Percentiles rank a stretch among this genome's conserved stretches.
Evolutionary conservation across 345 rosid genomes (phyloP).

Genomic region (Lumnitzera racemosa): DNA sequence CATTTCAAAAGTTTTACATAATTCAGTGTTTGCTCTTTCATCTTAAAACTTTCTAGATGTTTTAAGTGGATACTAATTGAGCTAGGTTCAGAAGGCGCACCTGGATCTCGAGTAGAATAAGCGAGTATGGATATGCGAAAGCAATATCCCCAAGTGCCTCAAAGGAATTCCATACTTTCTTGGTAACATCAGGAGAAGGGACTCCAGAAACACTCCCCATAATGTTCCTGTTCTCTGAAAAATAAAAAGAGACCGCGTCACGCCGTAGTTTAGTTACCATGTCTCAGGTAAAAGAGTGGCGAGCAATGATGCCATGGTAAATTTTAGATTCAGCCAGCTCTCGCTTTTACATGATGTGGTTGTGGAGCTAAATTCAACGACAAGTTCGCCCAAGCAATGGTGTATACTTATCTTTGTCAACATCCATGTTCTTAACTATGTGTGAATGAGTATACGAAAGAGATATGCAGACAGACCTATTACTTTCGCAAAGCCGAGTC

Average conservation of each 20-base stretch:
- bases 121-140: conserved; percentile 50
- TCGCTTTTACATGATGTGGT: too few species aligned
- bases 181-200: conserved; percentile 19
- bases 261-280: too few species aligned
- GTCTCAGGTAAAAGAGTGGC: too few species aligned
- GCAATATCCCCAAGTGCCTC: conserved; percentile 61
- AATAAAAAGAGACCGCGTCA: too few species aligned
- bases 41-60: not conserved
- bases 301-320: too few species aligned
- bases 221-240: conserved; percentile 29
- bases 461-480: conserved; percentile 24
- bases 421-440: too few species aligned
- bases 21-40: conserved; percentile 29
- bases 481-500: conserved; percentile 38
- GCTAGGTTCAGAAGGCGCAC: conserved; percentile 12
- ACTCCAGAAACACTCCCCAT: conserved; percentile 46
- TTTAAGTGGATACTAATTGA: not conserved
- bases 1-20: not conserved
- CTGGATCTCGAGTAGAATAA: conserved; percentile 61
- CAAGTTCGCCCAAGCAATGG: too few species aligned
- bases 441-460: not conserved
- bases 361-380: too few species aligned
- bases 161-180: conserved; percentile 39
- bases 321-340: too few species aligned
- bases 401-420: too few species aligned